Percentiles rank a stretch among this genome's conserved stretches.
phyloP scores from a whole-genome alignment of 805 yeast species.

The Lipomyces mesembrius region DNA sequence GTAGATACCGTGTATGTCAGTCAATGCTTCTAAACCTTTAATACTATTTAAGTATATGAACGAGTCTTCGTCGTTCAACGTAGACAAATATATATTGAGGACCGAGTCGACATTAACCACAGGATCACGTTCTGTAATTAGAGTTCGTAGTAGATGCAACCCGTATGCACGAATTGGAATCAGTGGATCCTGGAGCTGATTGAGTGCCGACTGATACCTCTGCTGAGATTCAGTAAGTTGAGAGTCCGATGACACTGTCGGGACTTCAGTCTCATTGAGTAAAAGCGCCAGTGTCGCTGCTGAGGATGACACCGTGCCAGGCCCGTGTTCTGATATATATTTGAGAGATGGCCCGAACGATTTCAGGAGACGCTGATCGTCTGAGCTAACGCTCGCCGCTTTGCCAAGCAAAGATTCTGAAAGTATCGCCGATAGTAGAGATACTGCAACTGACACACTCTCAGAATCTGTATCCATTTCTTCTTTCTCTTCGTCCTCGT shows the following conservation, averaged over 20 bases:
- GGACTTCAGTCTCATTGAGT: constrained; percentile 25
- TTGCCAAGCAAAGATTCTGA: constrained; percentile 39
- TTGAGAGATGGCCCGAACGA: constrained; percentile 29
- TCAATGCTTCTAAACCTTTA: constrained; percentile 69
- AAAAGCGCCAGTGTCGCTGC: constrained; percentile 35
- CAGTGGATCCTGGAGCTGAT: constrained; percentile 72
- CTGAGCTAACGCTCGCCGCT: constrained; percentile 11
- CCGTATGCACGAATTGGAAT: constrained; percentile 91
- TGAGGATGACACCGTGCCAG: constrained; percentile 27
- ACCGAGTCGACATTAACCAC: constrained; percentile 59
- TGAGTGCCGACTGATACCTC: constrained; percentile 61
- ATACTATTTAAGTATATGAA: constrained; percentile 84
- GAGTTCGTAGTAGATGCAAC: constrained; percentile 61
- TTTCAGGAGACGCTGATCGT: constrained; percentile 25
- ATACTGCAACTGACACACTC: constrained; percentile 44
- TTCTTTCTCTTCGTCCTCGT: constrained; percentile 42
- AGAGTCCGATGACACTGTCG: constrained; percentile 6
- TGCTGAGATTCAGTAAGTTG: constrained; percentile 33
- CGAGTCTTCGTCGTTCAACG: constrained; percentile 80
- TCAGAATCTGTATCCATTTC: constrained; percentile 42
- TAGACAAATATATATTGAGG: constrained; percentile 63
- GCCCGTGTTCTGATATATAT: constrained; percentile 32
- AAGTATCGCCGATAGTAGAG: constrained; percentile 44
- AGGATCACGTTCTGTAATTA: constrained; percentile 57
- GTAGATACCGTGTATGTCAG: constrained; percentile 52